phyloP scores from a whole-genome alignment of 306 rosid genomes.

The Quercus cerris region DNA sequence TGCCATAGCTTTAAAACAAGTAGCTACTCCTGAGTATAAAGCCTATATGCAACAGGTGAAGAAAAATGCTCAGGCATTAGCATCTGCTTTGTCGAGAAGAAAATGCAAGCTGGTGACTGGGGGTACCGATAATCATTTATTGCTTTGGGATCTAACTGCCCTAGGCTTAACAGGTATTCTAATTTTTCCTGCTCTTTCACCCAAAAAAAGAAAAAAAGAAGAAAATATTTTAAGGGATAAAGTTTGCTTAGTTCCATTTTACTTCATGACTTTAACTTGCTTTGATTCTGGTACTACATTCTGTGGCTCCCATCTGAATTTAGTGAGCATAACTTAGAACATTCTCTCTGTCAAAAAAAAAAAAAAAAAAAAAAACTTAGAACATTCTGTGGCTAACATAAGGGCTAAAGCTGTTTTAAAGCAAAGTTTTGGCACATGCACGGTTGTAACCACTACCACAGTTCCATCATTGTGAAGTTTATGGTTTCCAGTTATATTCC shows the following conservation, averaged over 20 bases:
- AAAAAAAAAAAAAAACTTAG: too few species aligned
- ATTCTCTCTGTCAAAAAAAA: too few species aligned
- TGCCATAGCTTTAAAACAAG: slow-evolving; percentile 78
- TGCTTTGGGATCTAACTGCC: slow-evolving; percentile 85
- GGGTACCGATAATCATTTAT: slow-evolving; percentile 85
- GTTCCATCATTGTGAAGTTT: background rate
- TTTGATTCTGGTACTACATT: background rate
- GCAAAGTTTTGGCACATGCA: too few species aligned
- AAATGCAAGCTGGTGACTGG: slow-evolving; percentile 81
- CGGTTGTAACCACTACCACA: too few species aligned
- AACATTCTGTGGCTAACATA: too few species aligned
- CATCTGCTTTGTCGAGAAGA: slow-evolving; percentile 69
- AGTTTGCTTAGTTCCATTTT: background rate
- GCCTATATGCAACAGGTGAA: slow-evolving; percentile 73
- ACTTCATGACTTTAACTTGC: background rate
- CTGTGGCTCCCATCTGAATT: background rate
- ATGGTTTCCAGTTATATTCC: background rate
- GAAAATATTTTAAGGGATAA: background rate
- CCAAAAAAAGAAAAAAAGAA: too few species aligned
- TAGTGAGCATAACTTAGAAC: too few species aligned
- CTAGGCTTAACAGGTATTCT: slow-evolving; percentile 61
- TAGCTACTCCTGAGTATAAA: slow-evolving; percentile 71
- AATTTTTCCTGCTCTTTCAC: background rate
- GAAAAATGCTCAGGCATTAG: slow-evolving; percentile 85
- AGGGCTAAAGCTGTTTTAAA: too few species aligned